Evolutionary conservation across 345 rosid genomes (phyloP).

Genomic region (Brassica juncea): DNA sequence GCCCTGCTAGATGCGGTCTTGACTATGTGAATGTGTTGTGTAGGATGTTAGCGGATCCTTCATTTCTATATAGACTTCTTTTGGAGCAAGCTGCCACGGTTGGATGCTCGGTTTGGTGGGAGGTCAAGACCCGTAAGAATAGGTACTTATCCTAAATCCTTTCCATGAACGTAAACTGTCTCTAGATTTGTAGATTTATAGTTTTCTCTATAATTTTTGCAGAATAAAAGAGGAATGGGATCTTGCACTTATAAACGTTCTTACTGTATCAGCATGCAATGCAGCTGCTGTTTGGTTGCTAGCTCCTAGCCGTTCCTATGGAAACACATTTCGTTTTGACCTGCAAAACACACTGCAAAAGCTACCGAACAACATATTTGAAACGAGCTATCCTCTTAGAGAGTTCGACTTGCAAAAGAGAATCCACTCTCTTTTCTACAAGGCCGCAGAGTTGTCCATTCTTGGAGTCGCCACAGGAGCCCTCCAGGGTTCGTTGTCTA

Average conservation of each 20-base stretch:
- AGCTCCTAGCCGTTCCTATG: slow-evolving; percentile 95
- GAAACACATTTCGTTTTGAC: slow-evolving; percentile 84
- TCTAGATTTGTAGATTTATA: neutral
- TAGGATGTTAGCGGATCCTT: slow-evolving; percentile 98
- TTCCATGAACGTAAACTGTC: neutral
- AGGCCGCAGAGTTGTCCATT: slow-evolving; percentile 85
- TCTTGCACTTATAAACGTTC: slow-evolving; percentile 85
- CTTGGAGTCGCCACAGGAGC: slow-evolving; percentile 81
- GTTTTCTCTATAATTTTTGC: slow-evolving; percentile 17
- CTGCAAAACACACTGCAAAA: slow-evolving; percentile 92
- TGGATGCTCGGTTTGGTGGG: slow-evolving; percentile 92
- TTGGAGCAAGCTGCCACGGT: slow-evolving; percentile 87
- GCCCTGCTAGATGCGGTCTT: neutral
- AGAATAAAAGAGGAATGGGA: slow-evolving; percentile 96
- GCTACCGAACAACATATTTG: slow-evolving; percentile 94
- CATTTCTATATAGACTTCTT: slow-evolving; percentile 77
- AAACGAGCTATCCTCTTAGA: slow-evolving; percentile 84
- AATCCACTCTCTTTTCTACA: slow-evolving; percentile 75
- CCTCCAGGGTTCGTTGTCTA: slow-evolving; percentile 77
- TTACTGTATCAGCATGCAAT: slow-evolving; percentile 81
- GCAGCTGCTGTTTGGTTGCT: slow-evolving; percentile 83
- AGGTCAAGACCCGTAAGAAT: slow-evolving; percentile 78
- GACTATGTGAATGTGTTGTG: slow-evolving; percentile 25
- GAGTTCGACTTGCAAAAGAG: slow-evolving; percentile 91
- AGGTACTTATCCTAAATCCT: slow-evolving; percentile 48